Conservation (phyloP, 352 stramenopile species). For the Peronospora destructor region DNA sequence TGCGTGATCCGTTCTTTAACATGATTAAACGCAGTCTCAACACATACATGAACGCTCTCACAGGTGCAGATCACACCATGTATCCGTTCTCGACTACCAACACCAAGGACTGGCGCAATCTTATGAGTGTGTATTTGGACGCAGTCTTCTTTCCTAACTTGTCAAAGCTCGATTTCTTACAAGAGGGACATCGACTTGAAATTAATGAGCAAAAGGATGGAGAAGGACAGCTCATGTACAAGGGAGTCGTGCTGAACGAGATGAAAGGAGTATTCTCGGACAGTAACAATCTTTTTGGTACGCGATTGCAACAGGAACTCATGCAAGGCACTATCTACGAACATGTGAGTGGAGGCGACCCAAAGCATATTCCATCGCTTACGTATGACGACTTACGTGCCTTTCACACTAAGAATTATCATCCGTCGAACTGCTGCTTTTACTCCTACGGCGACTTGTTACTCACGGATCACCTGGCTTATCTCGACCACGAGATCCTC, state of each 20-base stretch:
- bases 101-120: slow-evolving; percentile 95
- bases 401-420: slow-evolving; percentile 84
- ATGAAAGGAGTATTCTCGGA: slow-evolving; percentile 98
- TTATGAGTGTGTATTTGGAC: slow-evolving; percentile 96
- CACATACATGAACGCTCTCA: slow-evolving; percentile 99
- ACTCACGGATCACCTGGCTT: slow-evolving; percentile 67
- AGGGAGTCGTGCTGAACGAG: slow-evolving; percentile 99
- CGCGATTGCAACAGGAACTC: slow-evolving; percentile 86
- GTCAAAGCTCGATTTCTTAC: slow-evolving; percentile 60
- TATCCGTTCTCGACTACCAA: slow-evolving; percentile 98
- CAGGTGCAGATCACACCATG: slow-evolving; percentile 97
- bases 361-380: slow-evolving; percentile 58
- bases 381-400: slow-evolving; percentile 67
- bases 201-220: slow-evolving; percentile 32
- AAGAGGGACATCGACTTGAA: slow-evolving; percentile 75
- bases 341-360: slow-evolving; percentile 76
- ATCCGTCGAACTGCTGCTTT: slow-evolving; percentile 85
- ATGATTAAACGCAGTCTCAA: slow-evolving; percentile 97
- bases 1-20: slow-evolving; percentile 99
- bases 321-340: slow-evolving; percentile 87
- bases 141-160: slow-evolving; percentile 94
- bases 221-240: slow-evolving; percentile 52
- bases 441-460: slow-evolving; percentile 87
- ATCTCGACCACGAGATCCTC: slow-evolving; percentile 64
- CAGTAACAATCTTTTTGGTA: slow-evolving; percentile 89